Conservation (phyloP, 352 stramenopile genomes). For the Globisporangium solare region DNA sequence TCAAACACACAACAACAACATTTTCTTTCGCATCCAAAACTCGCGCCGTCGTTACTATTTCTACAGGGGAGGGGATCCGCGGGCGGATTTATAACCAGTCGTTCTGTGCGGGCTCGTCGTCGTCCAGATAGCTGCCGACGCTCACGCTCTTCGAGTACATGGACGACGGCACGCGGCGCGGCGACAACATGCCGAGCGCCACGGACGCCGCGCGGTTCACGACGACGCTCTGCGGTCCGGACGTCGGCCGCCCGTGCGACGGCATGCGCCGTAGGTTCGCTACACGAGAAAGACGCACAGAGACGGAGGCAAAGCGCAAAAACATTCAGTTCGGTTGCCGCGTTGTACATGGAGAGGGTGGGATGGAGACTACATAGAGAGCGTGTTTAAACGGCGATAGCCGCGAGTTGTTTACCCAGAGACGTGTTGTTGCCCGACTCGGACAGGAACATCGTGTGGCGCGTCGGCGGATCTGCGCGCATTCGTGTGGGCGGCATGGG, state of each 20-base stretch:
- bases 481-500: too few relatives aligned
- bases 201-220: conserved; percentile 47
- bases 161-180: conserved; percentile 30
- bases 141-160: conserved; percentile 75
- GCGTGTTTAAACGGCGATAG: conserved; percentile 3
- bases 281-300: conserved; percentile 10
- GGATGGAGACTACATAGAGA: conserved; percentile 5
- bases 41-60: conserved; percentile 6
- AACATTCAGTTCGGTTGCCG: conserved; percentile 18
- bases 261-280: conserved; percentile 60
- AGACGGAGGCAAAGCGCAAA: conserved; percentile 4
- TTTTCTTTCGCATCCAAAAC: neutral
- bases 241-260: conserved; percentile 30
- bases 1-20: conserved; percentile 7
- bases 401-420: conserved; percentile 20
- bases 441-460: conserved; percentile 43
- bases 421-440: conserved; percentile 29
- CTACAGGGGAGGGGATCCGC: conserved; percentile 5
- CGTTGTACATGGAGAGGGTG: conserved; percentile 14
- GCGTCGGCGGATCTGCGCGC: conserved; percentile 23
- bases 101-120: conserved; percentile 66
- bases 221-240: conserved; percentile 35
- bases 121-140: conserved; percentile 44
- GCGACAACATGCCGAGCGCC: conserved; percentile 32
- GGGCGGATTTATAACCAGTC: conserved; percentile 62